A percentile compares a stretch with the other conserved stretches of the same genome.
phyloP scores from a whole-genome alignment of 1,284 basidiomycete species.

The Taiwanofungus camphoratus region DNA sequence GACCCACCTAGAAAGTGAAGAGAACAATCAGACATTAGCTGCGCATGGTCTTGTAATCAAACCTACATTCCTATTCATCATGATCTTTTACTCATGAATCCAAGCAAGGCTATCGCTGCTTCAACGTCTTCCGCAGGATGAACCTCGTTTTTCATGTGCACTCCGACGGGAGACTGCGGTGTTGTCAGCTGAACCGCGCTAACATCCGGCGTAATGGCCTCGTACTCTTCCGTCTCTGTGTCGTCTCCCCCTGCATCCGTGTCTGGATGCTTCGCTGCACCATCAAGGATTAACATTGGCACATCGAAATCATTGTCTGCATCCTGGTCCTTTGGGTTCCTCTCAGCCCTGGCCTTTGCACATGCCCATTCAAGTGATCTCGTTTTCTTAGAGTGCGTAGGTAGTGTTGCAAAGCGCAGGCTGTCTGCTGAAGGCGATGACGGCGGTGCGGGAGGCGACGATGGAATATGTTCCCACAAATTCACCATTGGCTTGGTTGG shows the following conservation, averaged over 20 bases:
- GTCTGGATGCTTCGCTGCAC: slow-evolving; percentile 7
- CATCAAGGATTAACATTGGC: slow-evolving; percentile 20
- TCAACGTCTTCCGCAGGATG: slow-evolving; percentile 31
- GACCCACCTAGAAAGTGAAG: no score
- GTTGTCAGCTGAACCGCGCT: slow-evolving; percentile 16
- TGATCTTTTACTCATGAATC: slow-evolving; percentile 29
- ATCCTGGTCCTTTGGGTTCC: slow-evolving; percentile 6
- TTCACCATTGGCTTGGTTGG: slow-evolving; percentile 1
- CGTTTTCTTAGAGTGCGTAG: slow-evolving; percentile 26
- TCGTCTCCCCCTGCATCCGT: slow-evolving; percentile 14
- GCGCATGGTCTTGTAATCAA: background rate
- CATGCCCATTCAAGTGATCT: slow-evolving; percentile 44
- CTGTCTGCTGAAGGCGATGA: slow-evolving; percentile 31
- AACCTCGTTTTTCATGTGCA: slow-evolving; percentile 9
- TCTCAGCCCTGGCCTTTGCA: slow-evolving; percentile 33
- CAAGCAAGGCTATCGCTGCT: slow-evolving; percentile 39
- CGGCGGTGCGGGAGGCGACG: slow-evolving; percentile 33
- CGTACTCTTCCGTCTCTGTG: slow-evolving; percentile 22
- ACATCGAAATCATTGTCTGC: slow-evolving; percentile 25
- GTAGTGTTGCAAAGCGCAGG: slow-evolving; percentile 25
- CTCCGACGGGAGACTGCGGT: slow-evolving; percentile 11
- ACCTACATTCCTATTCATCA: slow-evolving; percentile 5
- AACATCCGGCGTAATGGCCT: slow-evolving; percentile 24
- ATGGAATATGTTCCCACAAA: slow-evolving; percentile 39
- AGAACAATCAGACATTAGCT: no score